Conservation (phyloP, 169 alveolate genomes). For the Plasmodium berghei region DNA sequence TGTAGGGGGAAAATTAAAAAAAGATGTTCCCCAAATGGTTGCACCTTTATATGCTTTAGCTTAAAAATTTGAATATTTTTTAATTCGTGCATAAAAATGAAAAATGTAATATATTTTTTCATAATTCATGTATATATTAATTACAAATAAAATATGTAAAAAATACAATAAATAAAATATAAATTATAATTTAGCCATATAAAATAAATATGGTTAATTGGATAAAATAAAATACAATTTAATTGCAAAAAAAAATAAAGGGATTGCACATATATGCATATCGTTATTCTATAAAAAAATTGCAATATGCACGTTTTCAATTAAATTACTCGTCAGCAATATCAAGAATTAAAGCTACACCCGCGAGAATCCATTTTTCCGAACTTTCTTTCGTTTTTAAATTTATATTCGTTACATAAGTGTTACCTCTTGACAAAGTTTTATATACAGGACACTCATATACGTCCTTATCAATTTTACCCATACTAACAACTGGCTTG, state of each 20-base stretch:
- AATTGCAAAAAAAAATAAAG: neutral
- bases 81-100: no score
- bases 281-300: neutral
- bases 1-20: no score
- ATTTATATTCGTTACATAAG: slow-evolving; percentile 95
- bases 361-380: slow-evolving; percentile 97
- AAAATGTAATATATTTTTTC: no score
- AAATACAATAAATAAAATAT: no score
- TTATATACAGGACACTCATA: slow-evolving; percentile 95
- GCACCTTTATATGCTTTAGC: no score
- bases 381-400: slow-evolving; percentile 94
- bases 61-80: no score
- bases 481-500: slow-evolving; percentile 89
- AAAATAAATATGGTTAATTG: no score
- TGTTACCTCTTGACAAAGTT: slow-evolving; percentile 94
- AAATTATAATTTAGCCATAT: no score
- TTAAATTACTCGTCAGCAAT: slow-evolving; percentile 90
- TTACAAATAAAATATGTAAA: no score
- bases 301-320: neutral
- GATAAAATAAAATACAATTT: neutral
- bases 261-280: neutral
- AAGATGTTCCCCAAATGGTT: no score
- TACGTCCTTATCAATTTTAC: slow-evolving; percentile 90
- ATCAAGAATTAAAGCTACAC: slow-evolving; percentile 96
- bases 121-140: no score